phyloP scores from a whole-genome alignment of 306 rosid genomes.

The Sphenostylis stenocarpa region DNA sequence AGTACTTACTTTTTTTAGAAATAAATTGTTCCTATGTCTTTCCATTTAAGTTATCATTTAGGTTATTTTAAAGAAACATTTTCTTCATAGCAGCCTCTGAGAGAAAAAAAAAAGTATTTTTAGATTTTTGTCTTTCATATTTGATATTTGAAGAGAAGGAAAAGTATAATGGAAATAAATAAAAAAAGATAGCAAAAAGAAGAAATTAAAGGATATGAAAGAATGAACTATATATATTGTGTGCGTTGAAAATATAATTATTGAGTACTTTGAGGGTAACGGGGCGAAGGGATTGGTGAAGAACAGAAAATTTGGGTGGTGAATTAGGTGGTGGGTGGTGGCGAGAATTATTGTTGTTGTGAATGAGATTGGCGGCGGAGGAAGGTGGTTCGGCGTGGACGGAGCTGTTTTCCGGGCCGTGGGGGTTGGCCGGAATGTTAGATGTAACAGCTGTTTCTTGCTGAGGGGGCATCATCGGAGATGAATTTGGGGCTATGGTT shows the following conservation, averaged over 20 bases:
- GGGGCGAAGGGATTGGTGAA: slow-evolving; percentile 50
- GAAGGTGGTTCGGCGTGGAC: slow-evolving; percentile 54
- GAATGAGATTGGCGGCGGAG: not conserved
- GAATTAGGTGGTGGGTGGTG: slow-evolving; percentile 38
- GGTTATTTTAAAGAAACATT: not conserved
- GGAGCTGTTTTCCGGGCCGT: slow-evolving; percentile 42
- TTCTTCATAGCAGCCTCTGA: not conserved
- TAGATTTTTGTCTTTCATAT: not conserved
- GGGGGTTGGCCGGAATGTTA: slow-evolving; percentile 27
- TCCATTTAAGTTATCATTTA: too few relatives aligned
- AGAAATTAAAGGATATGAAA: not conserved
- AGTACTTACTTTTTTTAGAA: not conserved
- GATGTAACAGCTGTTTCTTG: slow-evolving; percentile 42
- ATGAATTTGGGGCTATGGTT: not conserved
- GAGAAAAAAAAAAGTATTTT: not conserved
- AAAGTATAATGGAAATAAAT: not conserved
- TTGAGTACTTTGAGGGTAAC: slow-evolving; percentile 54
- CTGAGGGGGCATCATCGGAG: slow-evolving; percentile 61
- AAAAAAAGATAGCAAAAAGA: not conserved
- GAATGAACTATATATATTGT: not conserved
- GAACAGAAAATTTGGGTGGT: slow-evolving; percentile 33
- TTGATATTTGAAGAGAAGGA: not conserved
- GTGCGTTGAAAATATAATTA: not conserved
- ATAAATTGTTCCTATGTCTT: not conserved
- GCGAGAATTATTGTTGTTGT: slow-evolving; percentile 6